Percentiles rank a stretch among this genome's conserved stretches.
Conservation (phyloP, 2,329 filamentous ascomycete species). For the Aspergillus luchuensis region DNA sequence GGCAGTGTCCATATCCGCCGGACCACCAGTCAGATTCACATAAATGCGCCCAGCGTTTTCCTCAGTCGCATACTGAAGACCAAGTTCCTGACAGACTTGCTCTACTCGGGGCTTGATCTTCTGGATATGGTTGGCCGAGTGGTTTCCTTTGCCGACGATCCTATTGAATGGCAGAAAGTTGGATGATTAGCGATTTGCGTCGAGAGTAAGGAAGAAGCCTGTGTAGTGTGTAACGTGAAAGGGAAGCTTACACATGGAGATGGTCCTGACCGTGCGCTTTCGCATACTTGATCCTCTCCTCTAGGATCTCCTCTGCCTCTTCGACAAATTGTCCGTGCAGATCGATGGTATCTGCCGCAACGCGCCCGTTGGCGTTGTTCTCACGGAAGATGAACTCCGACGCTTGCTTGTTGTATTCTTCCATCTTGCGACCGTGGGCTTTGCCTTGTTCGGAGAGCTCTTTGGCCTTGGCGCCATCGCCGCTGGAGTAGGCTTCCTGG, state of each 20-base stretch:
- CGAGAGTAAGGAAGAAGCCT: not conserved
- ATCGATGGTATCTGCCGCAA: conserved; percentile 82
- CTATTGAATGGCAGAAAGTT: conserved; percentile 31
- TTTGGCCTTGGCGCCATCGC: conserved; percentile 83
- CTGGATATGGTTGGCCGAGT: conserved; percentile 77
- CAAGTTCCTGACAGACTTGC: conserved; percentile 78
- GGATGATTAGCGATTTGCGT: not conserved
- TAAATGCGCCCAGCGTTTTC: conserved; percentile 88
- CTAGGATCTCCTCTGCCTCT: conserved; percentile 88
- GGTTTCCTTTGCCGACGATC: conserved; percentile 94
- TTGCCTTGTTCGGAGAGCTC: conserved; percentile 83
- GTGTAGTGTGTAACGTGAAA: not conserved
- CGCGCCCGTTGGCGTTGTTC: conserved; percentile 79
- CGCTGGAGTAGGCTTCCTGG: conserved; percentile 76
- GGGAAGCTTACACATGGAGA: conserved; percentile 69
- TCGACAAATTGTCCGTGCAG: conserved; percentile 93
- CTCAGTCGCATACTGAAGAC: conserved; percentile 81
- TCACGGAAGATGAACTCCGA: conserved; percentile 93
- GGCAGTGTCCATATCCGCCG: conserved; percentile 51
- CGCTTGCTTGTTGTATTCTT: conserved; percentile 86
- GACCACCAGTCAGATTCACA: conserved; percentile 77
- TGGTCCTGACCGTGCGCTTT: conserved; percentile 73
- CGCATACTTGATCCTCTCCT: conserved; percentile 79
- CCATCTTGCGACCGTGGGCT: conserved; percentile 77
- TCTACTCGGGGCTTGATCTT: conserved; percentile 97